Base-by-base conservation (phyloP, 2,329 filamentous ascomycete species). In the Pyrenophora teres region DNA sequence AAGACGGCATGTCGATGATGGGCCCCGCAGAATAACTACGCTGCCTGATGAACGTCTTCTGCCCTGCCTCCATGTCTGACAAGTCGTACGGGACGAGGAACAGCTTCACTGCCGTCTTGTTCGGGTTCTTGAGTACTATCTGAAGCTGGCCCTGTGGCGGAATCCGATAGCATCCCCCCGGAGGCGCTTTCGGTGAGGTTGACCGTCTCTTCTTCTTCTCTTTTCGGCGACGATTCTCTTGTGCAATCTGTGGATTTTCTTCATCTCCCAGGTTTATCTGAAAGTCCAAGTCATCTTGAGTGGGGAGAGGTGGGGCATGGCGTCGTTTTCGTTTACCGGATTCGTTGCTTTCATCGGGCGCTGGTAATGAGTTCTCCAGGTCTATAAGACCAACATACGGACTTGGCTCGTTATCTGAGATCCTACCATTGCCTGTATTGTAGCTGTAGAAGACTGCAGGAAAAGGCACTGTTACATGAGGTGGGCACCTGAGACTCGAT, bases 371-470 rank as follows among this genome's bases (percentile, higher is more conserved):
- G 57, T 94, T 92, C 64, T 97, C 92, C 18, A 99, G 77, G 68
- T 97, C 93, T 45, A 99, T 87, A 59, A 92, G 85, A 5, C 94
- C 94, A 12, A 97, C 94, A 68, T 99, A 99, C 0, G 94, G 94
- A 68, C 93, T 97, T 2, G 93, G 94, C 3, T 90, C 92, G 65
- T 97, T 92, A 49, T 92, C 87, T 3, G 81, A 80, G 23, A 85
- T 87, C 79, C 85, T 35, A 81, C 81, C 19, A 83, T 86, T 82
- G 0, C 87, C 88, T 45, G 81, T 87, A 16, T 85, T 84, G 71
- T 97, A 97, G 75, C 88, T 96, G 77, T 97, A 99, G 67, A 97
- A 99, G 0, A 97, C 93, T 1, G 93, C 94, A 1, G 92, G 90
- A 65, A 97, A 97, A 0, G 91, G 88, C 3, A 99, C 79, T 0